phyloP scores from a whole-genome alignment of 371 early-diverging fungal genomes.

The Lichtheimia ramosa region DNA sequence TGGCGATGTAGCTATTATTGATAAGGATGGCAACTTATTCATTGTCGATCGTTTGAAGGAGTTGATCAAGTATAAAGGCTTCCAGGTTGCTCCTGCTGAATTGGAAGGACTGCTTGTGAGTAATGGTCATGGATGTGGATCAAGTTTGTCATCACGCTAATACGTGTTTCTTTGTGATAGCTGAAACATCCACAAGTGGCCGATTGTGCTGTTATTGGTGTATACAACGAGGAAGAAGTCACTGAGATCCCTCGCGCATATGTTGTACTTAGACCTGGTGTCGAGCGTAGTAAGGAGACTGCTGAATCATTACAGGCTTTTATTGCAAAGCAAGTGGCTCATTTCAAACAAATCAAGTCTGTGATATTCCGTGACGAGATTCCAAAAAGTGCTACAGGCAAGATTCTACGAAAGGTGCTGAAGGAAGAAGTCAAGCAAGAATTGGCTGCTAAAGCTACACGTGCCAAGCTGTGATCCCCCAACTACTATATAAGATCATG shows the following conservation, averaged over 20 bases:
- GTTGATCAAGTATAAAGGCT: slow-evolving; percentile 77
- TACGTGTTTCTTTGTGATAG: slow-evolving; percentile 1
- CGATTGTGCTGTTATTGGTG: slow-evolving; percentile 76
- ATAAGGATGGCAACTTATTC: slow-evolving; percentile 58
- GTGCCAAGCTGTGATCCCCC: too few relatives aligned
- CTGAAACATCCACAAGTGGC: slow-evolving; percentile 65
- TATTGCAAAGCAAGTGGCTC: slow-evolving; percentile 60
- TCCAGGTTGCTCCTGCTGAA: slow-evolving; percentile 70
- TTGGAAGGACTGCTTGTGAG: slow-evolving; percentile 62
- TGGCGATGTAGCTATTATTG: slow-evolving; percentile 79
- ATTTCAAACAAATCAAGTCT: slow-evolving; percentile 73
- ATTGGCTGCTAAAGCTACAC: too few relatives aligned
- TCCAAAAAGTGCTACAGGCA: slow-evolving; percentile 74
- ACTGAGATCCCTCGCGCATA: slow-evolving; percentile 78
- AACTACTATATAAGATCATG: too few relatives aligned
- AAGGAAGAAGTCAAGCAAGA: slow-evolving; percentile 7
- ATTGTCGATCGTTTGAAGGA: slow-evolving; percentile 78
- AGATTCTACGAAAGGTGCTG: slow-evolving; percentile 63
- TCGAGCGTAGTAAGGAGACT: slow-evolving; percentile 20
- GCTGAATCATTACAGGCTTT: slow-evolving; percentile 54
- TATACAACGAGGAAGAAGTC: slow-evolving; percentile 46
- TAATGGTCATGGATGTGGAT: too few relatives aligned
- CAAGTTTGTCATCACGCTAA: neutral
- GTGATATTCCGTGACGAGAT: slow-evolving; percentile 65
- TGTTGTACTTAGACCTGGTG: slow-evolving; percentile 48